Base-by-base conservation (phyloP, 2,329 filamentous ascomycete genomes). In the Orbilia ellipsospora region DNA sequence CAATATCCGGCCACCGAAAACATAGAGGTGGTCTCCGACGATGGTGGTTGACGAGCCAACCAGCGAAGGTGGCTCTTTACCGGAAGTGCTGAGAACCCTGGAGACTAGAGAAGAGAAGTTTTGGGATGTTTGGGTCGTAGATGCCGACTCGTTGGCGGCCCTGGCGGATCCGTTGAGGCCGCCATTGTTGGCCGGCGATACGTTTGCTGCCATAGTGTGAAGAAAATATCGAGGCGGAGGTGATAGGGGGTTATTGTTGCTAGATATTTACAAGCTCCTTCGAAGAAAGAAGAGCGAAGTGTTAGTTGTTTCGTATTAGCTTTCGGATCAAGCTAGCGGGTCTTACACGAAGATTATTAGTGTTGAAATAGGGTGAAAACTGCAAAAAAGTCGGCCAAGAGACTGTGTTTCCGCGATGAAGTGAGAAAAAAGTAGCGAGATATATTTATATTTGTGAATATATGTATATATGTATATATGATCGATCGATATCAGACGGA, bases 11-110 rank as follows among this genome's bases (percentile, higher is more conserved):
- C 95, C 95, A 55, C 95, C 95, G 84, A 98, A 99, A 2, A 98
- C 94, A 82, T 97, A 99, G 20, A 99, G 86, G 82, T 96, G 97
- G 82, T 99, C 95, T 28, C 94, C 95, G 0, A 99, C 83, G 56
- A 98, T 92, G 0, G 95, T 98, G 0, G 95, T 98, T 0, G 95
- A 97, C 4, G 95, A 94, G 36, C 95, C 95, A 0, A 99, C 95
- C 1, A 98, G 85, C 1, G 95, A 92, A 80, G 92, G 93, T 1
- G 95, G 95, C 81, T 98, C 94, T 77, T 90, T 89, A 42, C 95
- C 95, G 0, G 94, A 98, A 0, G 95, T 98, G 77, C 94, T 85
- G 79, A 90, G 87, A 23, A 90, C 88, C 81, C 90, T 90, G 81
- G 89, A 91, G 6, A 90, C 89, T 70, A 91, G 82, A 3, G 88